Percentiles rank a stretch among this genome's conserved stretches.
Conservation (phyloP, 306 rosid species). For the Cucurbita argyrosperma region DNA sequence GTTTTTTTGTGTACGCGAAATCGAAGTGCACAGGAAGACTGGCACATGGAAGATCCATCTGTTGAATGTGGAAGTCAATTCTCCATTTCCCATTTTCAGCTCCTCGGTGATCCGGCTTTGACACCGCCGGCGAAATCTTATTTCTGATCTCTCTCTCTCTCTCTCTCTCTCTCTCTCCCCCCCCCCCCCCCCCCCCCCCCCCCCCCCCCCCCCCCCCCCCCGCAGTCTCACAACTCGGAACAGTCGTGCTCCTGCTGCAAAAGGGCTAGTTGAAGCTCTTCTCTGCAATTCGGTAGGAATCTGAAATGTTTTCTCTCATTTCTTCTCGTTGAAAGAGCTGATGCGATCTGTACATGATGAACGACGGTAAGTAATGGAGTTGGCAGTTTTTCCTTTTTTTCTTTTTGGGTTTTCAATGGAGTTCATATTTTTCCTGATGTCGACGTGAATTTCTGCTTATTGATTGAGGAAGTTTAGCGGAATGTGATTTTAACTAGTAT, state of each 20-base stretch:
- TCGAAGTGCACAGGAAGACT: not conserved
- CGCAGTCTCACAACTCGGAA: not conserved
- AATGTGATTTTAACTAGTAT: not conserved
- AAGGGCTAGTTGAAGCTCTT: not conserved
- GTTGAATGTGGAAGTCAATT: not conserved
- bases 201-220: too few relatives aligned
- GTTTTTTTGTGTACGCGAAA: not conserved
- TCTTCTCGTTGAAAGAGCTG: not conserved
- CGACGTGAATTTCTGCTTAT: not conserved
- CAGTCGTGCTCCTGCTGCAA: not conserved
- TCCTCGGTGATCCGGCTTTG: not conserved
- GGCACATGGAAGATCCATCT: not conserved
- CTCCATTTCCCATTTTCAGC: not conserved
- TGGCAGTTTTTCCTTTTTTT: not conserved
- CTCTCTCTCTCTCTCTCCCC: not conserved
- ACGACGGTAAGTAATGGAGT: not conserved
- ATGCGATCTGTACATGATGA: not conserved
- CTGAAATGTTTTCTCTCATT: not conserved
- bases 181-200: not conserved
- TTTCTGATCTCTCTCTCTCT: not conserved
- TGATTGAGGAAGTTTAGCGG: not conserved
- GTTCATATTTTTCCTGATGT: not conserved
- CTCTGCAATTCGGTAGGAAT: not conserved
- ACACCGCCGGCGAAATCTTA: not conserved
- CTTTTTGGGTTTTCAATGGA: not conserved